Evolutionary conservation across 345 rosid genomes (phyloP).

Genomic region (Gossypium bickii): DNA sequence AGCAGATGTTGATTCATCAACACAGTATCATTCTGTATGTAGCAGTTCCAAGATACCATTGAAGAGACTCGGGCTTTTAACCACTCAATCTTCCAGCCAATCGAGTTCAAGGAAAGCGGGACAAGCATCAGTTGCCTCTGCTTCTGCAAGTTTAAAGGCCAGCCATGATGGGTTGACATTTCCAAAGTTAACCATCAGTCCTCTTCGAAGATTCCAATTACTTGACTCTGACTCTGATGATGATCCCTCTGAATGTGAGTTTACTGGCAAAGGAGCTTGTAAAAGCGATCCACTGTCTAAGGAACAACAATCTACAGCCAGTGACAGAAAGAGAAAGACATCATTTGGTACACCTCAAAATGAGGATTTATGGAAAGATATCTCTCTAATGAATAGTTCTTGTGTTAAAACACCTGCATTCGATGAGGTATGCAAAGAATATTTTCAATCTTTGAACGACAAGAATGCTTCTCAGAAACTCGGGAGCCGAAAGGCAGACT

Average conservation of each 20-base stretch:
- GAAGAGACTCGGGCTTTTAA: slow-evolving; percentile 35
- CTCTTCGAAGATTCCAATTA: slow-evolving; percentile 79
- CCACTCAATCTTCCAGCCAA: slow-evolving; percentile 37
- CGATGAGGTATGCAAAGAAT: slow-evolving; percentile 77
- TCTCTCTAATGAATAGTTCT: slow-evolving; percentile 41
- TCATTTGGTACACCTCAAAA: slow-evolving; percentile 18
- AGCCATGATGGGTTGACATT: slow-evolving; percentile 34
- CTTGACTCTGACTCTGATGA: slow-evolving; percentile 80
- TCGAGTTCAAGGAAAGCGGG: slow-evolving; percentile 26
- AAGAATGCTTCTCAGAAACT: slow-evolving; percentile 30
- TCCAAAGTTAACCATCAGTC: slow-evolving; percentile 56
- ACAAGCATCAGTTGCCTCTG: slow-evolving; percentile 33
- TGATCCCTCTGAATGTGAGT: slow-evolving; percentile 35
- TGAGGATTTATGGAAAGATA: slow-evolving; percentile 67
- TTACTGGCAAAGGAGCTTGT: slow-evolving; percentile 26
- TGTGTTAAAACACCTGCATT: slow-evolving; percentile 65
- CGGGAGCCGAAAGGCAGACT: slow-evolving; percentile 24
- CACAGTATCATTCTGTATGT: slow-evolving; percentile 41
- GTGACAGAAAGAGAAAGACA: slow-evolving; percentile 33
- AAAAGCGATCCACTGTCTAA: slow-evolving; percentile 25
- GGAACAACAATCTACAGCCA: slow-evolving; percentile 23
- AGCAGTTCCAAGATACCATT: slow-evolving; percentile 67
- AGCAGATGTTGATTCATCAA: slow-evolving; percentile 41
- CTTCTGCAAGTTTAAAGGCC: slow-evolving; percentile 37
- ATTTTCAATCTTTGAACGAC: slow-evolving; percentile 49